Evolutionary conservation across 202 grass and related monocot species (phyloP), one percentile per base, ranked within the genome.

Genomic region (Schoenoplectus triqueter): DNA sequence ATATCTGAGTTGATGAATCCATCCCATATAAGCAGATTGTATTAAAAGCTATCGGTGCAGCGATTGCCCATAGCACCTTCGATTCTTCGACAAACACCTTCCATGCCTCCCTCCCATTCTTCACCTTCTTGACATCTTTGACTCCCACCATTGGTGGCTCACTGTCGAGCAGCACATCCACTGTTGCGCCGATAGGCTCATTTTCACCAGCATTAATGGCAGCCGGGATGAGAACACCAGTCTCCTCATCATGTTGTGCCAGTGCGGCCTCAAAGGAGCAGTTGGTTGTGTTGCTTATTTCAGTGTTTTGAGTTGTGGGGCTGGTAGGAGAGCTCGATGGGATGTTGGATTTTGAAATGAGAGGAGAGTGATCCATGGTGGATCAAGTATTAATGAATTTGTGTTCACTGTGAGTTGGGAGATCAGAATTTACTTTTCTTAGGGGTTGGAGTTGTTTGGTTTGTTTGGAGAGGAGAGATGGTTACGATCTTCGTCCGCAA

Each of bases 1-100:
- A 93, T 80, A 97, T 94, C 87, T 97, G 95, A n/a, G 95, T 94
- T 11, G 88, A 90, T 10, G 95, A 97, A 84, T 89, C 94, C 79
- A 87, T 88, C 50, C 90, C 95, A 76, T 94, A 94, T 7, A 97
- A 70, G 88, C 95, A 97, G 2, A 94, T 8, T 47, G 94, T 86
- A 87, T 94, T 93, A 82, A 97, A 92, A 2, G 87, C 89, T 87
- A 97, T 97, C 5, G 92, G 95, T 47, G 92, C 92, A 5, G 85
- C 95, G 83, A 97, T 94, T 45, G 84, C 69, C 95, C 95, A 97
- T 0, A 97, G 70, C 51, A 85, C 84, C 9, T 78, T 73, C 1
- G 92, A 93, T 66, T 95, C 92, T 8, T 59, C 81, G 0, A 49
- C 6, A 66, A 98, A 98, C 54, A 95, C 73, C 5, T 22, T 42